Percentiles rank a stretch among this genome's conserved stretches.
phyloP scores from a whole-genome alignment of 75 land plant genomes.

The Larix kaempferi region DNA sequence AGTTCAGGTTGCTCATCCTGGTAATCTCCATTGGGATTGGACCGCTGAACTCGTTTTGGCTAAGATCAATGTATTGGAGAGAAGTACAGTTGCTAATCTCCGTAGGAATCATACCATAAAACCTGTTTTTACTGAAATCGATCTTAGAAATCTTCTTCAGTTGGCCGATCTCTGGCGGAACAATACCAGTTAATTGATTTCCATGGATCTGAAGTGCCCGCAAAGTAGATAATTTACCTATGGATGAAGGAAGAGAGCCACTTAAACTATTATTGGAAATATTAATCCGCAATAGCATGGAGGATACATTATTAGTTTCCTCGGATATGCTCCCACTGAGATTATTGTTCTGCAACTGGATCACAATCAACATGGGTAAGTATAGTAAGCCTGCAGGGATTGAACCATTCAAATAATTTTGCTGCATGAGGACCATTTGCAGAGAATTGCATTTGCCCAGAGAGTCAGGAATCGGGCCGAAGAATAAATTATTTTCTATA shows the following conservation, averaged over 20 bases:
- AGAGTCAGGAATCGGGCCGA: slow-evolving; percentile 63
- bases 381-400: slow-evolving; percentile 59
- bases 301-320: neutral
- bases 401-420: slow-evolving; percentile 65
- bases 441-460: slow-evolving; percentile 60
- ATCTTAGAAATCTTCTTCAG: too few relatives aligned
- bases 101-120: too few relatives aligned
- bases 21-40: too few relatives aligned
- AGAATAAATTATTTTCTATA: slow-evolving; percentile 56
- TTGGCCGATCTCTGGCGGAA: too few relatives aligned
- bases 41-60: too few relatives aligned
- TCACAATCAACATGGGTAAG: slow-evolving; percentile 58
- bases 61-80: too few relatives aligned
- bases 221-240: slow-evolving; percentile 19
- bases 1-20: too few relatives aligned
- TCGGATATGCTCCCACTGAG: slow-evolving; percentile 26
- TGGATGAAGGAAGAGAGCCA: slow-evolving; percentile 19
- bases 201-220: slow-evolving; percentile 14
- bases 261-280: slow-evolving; percentile 25
- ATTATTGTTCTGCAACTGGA: slow-evolving; percentile 53
- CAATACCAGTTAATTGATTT: slow-evolving; percentile 28
- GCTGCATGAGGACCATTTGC: slow-evolving; percentile 64
- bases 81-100: too few relatives aligned
- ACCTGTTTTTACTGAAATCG: too few relatives aligned
- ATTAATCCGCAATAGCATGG: slow-evolving; percentile 16